Evolutionary conservation across 106 monocot genomes (phyloP), one percentile per base, ranked within the genome.

Genomic region (Iris macrosiphon): DNA sequence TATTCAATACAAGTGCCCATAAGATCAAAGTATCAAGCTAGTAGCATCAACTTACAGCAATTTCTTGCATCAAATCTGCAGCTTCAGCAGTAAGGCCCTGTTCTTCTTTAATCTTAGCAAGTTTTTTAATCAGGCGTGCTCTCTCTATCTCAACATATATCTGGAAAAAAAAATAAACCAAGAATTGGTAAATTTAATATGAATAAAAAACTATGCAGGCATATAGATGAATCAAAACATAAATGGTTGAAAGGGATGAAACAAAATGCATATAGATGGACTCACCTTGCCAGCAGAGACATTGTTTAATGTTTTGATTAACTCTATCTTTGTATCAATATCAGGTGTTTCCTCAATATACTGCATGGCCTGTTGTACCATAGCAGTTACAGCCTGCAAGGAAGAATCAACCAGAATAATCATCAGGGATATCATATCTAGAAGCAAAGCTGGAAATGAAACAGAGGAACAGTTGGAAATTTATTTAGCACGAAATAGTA

Each of bases 31-130:
- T 28, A 41, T 35, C 10, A 4, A 35, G 10, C 34, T 6, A 10
- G 7, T 35, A 35, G 34, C 10, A 6, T 35, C 34, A 4, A 58
- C 86, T 80, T 76, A 91, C 96, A 51, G 96, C 90, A 74, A 98
- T 66, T 84, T 98, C 96, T 75, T 98, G 96, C 96, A 98, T 98
- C 58, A 98, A 78, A 72, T 98, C 96, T 57, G 90, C 96, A 73
- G 96, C 96, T 59, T 98, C 96, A 56, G 85, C 76, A 83, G 91
- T 83, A 38, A 74, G 87, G 9, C 96, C 96, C 47, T 98, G 86
- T 13, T 78, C 83, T 75, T 98, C 96, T 81, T 91, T 98, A 19
- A 98, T 90, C 49, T 98, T 98, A n/a, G 90, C 96, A 59, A 98
- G 90, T 59, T 72, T 98, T 52, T 87, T 98, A 12, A 91, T 81